Evolutionary conservation across 345 rosid species (phyloP).

Genomic region (Hypericum androsaemum): DNA sequence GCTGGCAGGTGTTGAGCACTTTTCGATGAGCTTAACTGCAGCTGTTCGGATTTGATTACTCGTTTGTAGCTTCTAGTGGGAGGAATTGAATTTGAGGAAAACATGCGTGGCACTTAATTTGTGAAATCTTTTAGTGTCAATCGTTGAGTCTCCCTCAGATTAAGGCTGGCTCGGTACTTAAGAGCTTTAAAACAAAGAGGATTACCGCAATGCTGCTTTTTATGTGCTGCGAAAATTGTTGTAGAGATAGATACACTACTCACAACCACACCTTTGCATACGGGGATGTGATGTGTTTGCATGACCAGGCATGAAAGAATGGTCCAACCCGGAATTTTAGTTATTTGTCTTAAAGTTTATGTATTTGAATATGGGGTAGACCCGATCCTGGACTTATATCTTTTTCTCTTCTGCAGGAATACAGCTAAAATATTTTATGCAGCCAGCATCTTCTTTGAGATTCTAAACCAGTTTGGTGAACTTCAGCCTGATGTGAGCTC

Average conservation of each 20-base stretch:
- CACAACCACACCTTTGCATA: too few species aligned
- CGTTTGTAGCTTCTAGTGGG: too few species aligned
- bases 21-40: conserved; percentile 9
- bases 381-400: conserved; percentile 1
- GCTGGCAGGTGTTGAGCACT: not conserved
- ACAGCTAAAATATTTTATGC: conserved; percentile 98
- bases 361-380: not conserved
- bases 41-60: conserved; percentile 13
- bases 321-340: not conserved
- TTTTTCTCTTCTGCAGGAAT: conserved; percentile 46
- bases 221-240: too few species aligned
- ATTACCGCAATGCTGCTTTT: too few species aligned
- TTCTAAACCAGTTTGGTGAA: conserved; percentile 68
- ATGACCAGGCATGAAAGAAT: not conserved
- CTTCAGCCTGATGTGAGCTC: conserved; percentile 81
- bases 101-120: too few species aligned
- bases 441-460: conserved; percentile 92
- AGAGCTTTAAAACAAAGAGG: too few species aligned
- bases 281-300: too few species aligned
- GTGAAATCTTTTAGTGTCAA: too few species aligned
- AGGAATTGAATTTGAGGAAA: too few species aligned
- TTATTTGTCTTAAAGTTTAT: conserved; percentile 3
- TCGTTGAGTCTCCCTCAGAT: too few species aligned
- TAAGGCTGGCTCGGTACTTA: too few species aligned
- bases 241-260: too few species aligned